Conservation (phyloP, 345 rosid genomes). For the Eucalyptus curtisii region DNA sequence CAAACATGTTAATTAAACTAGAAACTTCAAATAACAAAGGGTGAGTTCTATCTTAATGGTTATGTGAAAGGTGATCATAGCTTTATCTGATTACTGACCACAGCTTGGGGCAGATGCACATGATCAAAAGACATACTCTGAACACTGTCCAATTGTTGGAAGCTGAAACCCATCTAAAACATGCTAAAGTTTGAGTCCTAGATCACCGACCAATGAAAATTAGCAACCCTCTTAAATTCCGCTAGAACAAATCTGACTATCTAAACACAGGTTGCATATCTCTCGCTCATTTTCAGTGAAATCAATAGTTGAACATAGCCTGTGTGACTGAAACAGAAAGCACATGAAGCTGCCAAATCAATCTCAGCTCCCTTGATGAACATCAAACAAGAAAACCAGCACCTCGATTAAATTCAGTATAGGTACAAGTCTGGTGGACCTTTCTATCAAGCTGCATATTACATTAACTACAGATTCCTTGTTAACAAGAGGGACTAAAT, state of each 20-base stretch:
- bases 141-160: not conserved
- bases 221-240: not conserved
- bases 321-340: not conserved
- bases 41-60: not conserved
- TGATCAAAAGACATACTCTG: not conserved
- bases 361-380: not conserved
- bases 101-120: not conserved
- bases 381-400: not conserved
- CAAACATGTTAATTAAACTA: not conserved
- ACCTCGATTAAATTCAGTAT: not conserved
- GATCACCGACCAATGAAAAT: not conserved
- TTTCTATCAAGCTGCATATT: not conserved
- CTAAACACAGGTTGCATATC: not conserved
- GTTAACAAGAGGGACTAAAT: not conserved
- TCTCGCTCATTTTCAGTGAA: not conserved
- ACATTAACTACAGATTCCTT: not conserved
- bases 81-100: not conserved
- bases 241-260: not conserved
- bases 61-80: not conserved
- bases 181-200: not conserved
- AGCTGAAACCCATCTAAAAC: not conserved
- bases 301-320: not conserved
- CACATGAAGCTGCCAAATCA: not conserved
- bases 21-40: not conserved
- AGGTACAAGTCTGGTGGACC: not conserved